Evolutionary conservation across 495 filamentous ascomycete genomes (phyloP).

Genomic region (Xylaria intraflava): DNA sequence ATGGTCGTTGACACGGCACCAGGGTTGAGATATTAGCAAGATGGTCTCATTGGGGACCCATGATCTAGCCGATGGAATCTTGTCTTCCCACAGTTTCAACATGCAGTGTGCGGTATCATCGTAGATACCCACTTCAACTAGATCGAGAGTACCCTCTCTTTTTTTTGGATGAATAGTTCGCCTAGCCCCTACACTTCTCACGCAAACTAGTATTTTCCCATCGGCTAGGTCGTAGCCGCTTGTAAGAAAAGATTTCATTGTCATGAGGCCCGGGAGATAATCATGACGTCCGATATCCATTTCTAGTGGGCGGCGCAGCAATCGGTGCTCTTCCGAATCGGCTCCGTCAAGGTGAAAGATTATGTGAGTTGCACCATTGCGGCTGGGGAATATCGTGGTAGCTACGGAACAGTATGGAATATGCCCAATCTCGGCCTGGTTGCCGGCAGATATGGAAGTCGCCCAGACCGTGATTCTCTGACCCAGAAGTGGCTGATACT

Average conservation of each 20-base stretch:
- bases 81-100: slow-evolving; percentile 49
- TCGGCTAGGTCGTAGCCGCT: slow-evolving; percentile 45
- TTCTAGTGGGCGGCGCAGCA: slow-evolving; percentile 43
- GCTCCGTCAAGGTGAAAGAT: slow-evolving; percentile 41
- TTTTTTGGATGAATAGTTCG: slow-evolving; percentile 47
- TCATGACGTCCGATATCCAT: slow-evolving; percentile 25
- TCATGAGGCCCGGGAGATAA: slow-evolving; percentile 45
- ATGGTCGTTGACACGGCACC: slow-evolving; percentile 29
- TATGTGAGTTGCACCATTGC: slow-evolving; percentile 44
- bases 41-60: slow-evolving; percentile 52
- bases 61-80: slow-evolving; percentile 38
- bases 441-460: slow-evolving; percentile 30
- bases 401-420: slow-evolving; percentile 26
- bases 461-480: slow-evolving; percentile 40
- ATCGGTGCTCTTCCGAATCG: slow-evolving; percentile 28
- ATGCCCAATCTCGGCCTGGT: slow-evolving; percentile 15
- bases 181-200: slow-evolving; percentile 48
- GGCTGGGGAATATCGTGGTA: slow-evolving; percentile 47
- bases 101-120: slow-evolving; percentile 52
- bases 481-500: slow-evolving; percentile 34
- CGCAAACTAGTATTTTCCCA: slow-evolving; percentile 48
- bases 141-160: slow-evolving; percentile 29
- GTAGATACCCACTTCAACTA: slow-evolving; percentile 49
- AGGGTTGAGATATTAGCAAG: slow-evolving; percentile 50
- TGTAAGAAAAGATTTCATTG: slow-evolving; percentile 46